Evolutionary conservation across 1,139 yeast genomes (phyloP), one percentile per base, ranked within the genome.

Genomic region (Saccharomyces uvarum): DNA sequence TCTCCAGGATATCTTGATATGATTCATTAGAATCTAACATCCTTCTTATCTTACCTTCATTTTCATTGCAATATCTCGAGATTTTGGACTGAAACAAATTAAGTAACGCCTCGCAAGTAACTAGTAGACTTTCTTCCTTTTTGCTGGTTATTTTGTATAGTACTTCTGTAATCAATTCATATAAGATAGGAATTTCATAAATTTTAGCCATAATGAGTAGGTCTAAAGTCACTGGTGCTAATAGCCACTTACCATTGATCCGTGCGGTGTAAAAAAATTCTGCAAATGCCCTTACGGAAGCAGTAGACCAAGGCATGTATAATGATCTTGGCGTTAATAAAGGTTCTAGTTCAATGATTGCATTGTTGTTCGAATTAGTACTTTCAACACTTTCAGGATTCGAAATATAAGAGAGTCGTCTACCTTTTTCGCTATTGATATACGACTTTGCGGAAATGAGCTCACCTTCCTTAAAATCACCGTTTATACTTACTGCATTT

Each of bases 181-280:
- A 84, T 38, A 86, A 70, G 53, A 86, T 71, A 0, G 91, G 90
- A 21, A 86, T 78, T 58, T 82, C 83, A 64, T 81, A 84, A 57
- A 80, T 77, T 62, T 83, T 83, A 2, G 89, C 79, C 62, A 84
- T 75, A 31, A 82, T 71, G 61, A 86, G 73, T 51, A 83, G 76
- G 60, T 86, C 90, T 54, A 84, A 74, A 0, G 87, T 78, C 0
- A 87, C 83, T 0, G 91, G 90, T 1, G 79, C 74, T 33, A 86
- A 71, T 19, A 77, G 70, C 91, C 91, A 86, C 60, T 80, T 83
- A 55, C 83, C 81, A 41, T 88, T 88, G 27, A 86, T 79, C 67
- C 85, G 90, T 0, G 93, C 95, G 8, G 90, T 86, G 64, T 83
- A 85, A 58, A 86, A 74, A 67, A 81, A 86, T 63, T 86, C 93